Base-by-base conservation (phyloP, 768 basidiomycete species). In the Zangia roseola region DNA sequence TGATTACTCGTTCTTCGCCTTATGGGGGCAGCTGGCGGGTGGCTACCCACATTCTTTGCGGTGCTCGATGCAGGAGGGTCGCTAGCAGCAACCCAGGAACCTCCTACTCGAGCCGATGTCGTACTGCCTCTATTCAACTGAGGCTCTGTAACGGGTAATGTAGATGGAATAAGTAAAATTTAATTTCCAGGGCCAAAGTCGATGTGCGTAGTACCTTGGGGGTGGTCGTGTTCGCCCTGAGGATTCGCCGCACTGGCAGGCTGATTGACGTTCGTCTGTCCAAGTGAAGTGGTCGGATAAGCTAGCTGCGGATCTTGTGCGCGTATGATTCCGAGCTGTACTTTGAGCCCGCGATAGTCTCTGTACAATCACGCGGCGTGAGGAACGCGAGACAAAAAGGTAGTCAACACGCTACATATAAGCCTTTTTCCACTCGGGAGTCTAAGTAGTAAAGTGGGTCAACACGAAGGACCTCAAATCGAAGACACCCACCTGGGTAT, bases 311-410 rank as follows among this genome's bases (percentile, higher is more conserved):
- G 43, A 9, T 37, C 16, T 21, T 52, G 45, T 45, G 65, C 70
- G 20, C 76, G 74, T 47, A 88, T 80, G 3, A 76, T 74, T 9
- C 74, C 71, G 13, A 90, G 84, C 19, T 75, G 73, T 56, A 85
- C 88, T 66, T 91, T 90, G n/a, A 91, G 77, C 12, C 79, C 80
- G 3, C 81, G 78, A 60, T 90, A 90, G 63, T 90, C 81, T 59
- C 88, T 90, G 54, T 30, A 24, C 21, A 17, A 34, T 26, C 38
- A 21, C 36, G 35, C 43, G 50, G 47, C 4, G 16, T 5, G 20
- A 14, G 12, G 12, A 16, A 25, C 19, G 21, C 31, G 39, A 44
- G 17, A 19, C 13, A 10, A 38, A 30, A 43, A 25, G 20, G 20
- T 14, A 16, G 13, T 16, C 20, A 25, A 34, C 2, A 28, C 31